Evolutionary conservation across 352 stramenopile genomes (phyloP).

Genomic region (Pythium angustatum): DNA sequence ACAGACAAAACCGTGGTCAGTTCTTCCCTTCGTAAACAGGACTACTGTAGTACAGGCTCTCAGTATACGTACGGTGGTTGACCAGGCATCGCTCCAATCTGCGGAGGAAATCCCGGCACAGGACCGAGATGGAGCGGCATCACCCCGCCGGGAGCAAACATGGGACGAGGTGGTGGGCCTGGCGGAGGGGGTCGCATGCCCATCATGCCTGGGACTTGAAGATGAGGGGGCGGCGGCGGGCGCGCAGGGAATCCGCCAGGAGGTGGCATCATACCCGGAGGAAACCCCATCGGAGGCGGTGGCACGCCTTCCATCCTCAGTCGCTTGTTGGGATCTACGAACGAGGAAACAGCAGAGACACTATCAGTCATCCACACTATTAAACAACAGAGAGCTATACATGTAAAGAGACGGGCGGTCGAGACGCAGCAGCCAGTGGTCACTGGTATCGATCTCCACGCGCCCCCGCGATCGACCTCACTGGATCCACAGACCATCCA

Average conservation of each 20-base stretch:
- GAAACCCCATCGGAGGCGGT: slow-evolving; percentile 39
- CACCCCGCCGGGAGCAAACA: slow-evolving; percentile 40
- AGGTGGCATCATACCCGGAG: slow-evolving; percentile 42
- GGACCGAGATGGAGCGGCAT: slow-evolving; percentile 28
- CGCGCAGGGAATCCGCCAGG: slow-evolving; percentile 43
- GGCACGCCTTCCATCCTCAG: slow-evolving; percentile 39
- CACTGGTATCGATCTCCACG: slow-evolving; percentile 6
- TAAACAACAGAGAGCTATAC: too few relatives aligned
- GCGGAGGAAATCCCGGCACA: slow-evolving; percentile 21
- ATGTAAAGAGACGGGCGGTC: background rate
- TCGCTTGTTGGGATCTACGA: slow-evolving; percentile 43
- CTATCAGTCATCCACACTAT: background rate
- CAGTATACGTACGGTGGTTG: slow-evolving; percentile 34
- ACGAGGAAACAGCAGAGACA: background rate
- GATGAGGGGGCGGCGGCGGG: slow-evolving; percentile 47
- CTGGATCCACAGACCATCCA: background rate
- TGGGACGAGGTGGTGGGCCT: slow-evolving; percentile 34
- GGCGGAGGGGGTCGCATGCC: slow-evolving; percentile 52
- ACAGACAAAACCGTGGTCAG: too few relatives aligned
- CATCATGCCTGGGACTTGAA: slow-evolving; percentile 49
- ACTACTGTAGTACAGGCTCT: background rate
- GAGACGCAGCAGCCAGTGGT: background rate
- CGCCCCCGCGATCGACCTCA: too few relatives aligned
- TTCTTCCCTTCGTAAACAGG: too few relatives aligned
- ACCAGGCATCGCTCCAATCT: slow-evolving; percentile 14